These are phyloP conservation scores for Nicotiana undulata DNA, from an alignment of 257 asterid genomes.

Conservation along the genomic window DNA sequence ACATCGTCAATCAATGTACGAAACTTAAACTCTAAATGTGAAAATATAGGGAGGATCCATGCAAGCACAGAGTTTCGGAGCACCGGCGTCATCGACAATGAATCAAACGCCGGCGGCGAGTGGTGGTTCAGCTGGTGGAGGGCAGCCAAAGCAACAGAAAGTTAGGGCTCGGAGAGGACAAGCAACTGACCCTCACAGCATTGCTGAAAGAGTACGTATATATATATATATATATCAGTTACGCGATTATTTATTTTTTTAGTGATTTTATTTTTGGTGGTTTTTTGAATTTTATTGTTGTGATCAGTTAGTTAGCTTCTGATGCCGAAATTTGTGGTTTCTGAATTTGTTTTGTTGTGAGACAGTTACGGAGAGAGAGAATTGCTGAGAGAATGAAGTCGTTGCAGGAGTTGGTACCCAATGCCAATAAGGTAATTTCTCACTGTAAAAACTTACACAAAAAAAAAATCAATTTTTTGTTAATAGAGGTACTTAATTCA, in stretches of 20 bases:
- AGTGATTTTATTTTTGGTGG: neutral
- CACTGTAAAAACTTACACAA: too few relatives aligned
- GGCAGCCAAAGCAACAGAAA: constrained; percentile 82
- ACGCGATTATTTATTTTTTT: neutral
- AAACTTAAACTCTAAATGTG: neutral
- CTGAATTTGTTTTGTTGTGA: constrained; percentile 15
- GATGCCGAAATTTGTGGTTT: constrained; percentile 17
- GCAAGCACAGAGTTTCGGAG: constrained; percentile 41
- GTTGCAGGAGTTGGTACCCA: constrained; percentile 87
- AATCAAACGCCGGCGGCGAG: constrained; percentile 36
- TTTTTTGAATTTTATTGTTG: neutral
- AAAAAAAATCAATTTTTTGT: too few relatives aligned
- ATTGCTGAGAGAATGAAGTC: constrained; percentile 98
- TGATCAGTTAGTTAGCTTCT: constrained; percentile 7
- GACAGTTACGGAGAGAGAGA: constrained; percentile 98
- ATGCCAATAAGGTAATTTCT: constrained; percentile 69
- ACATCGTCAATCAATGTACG: too few relatives aligned
- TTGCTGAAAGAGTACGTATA: constrained; percentile 77
- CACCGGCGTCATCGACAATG: constrained; percentile 25
- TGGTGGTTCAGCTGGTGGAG: constrained; percentile 52
- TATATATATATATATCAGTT: neutral
- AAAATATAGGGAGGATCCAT: constrained; percentile 12
- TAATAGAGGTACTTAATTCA: too few relatives aligned
- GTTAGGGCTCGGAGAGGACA: constrained; percentile 98
- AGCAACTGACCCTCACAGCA: constrained; percentile 98